These are phyloP conservation scores for Glebionis coronaria DNA, from an alignment of 129 eudicot species.

Conservation along the genomic window DNA sequence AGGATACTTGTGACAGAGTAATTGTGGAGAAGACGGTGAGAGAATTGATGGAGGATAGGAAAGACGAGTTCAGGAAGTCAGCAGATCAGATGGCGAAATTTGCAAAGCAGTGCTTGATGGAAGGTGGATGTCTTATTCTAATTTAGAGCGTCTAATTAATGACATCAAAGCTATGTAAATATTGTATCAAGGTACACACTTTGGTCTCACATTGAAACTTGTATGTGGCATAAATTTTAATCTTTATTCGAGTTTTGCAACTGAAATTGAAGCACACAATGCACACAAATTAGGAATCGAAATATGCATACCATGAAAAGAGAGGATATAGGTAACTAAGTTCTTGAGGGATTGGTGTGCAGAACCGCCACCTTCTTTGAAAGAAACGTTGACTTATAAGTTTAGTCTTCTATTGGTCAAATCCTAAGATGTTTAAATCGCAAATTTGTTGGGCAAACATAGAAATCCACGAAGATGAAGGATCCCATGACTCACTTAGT, in stretches of 20 bases:
- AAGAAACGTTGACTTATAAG: not conserved
- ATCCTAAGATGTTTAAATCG: too few relatives aligned
- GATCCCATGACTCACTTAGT: too few relatives aligned
- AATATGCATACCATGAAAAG: too few relatives aligned
- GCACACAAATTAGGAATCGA: too few relatives aligned
- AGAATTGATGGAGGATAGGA: conserved; percentile 41
- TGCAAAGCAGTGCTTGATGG: conserved; percentile 31
- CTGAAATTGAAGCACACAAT: not conserved
- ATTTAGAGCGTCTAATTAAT: conserved; percentile 31
- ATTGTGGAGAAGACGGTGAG: conserved; percentile 44
- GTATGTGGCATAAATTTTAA: not conserved
- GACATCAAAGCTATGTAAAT: conserved; percentile 39
- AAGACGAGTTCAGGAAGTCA: conserved; percentile 28
- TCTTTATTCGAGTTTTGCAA: not conserved
- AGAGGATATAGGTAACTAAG: too few relatives aligned
- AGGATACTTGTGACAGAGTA: conserved; percentile 41
- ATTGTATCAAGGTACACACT: conserved; percentile 4
- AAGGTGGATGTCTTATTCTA: conserved; percentile 43
- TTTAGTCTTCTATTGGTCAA: too few relatives aligned
- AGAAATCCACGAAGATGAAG: too few relatives aligned
- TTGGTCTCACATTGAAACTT: too few relatives aligned
- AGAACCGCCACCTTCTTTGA: conserved; percentile 21
- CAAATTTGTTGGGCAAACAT: too few relatives aligned
- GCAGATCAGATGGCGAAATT: conserved; percentile 25
- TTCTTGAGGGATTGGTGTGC: conserved; percentile 6